Evolutionary conservation across 2,329 filamentous ascomycete species (phyloP).

Genomic region (Fusarium musae): DNA sequence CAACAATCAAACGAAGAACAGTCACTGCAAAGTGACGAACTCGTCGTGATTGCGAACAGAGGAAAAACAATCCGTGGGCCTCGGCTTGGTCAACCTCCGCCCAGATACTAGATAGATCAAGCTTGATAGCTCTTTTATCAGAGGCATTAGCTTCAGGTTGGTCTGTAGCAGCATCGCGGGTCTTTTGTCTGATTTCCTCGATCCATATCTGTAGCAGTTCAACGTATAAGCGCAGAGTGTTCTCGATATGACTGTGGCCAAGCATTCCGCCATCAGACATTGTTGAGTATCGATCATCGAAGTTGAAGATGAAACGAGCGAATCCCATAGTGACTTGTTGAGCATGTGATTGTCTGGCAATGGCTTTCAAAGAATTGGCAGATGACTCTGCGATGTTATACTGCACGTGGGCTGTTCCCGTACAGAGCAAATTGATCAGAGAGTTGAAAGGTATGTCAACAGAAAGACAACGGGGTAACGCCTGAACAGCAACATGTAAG

Average conservation of each 20-base stretch:
- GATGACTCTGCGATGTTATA: slow-evolving; percentile 92
- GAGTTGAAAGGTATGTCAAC: slow-evolving; percentile 92
- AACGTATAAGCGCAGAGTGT: slow-evolving; percentile 89
- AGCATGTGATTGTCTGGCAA: slow-evolving; percentile 90
- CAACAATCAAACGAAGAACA: slow-evolving; percentile 88
- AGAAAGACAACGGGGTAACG: slow-evolving; percentile 91
- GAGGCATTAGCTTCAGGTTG: slow-evolving; percentile 68
- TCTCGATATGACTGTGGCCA: slow-evolving; percentile 93
- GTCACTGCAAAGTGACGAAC: slow-evolving; percentile 93
- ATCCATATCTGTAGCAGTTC: slow-evolving; percentile 97
- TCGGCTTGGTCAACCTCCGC: slow-evolving; percentile 97
- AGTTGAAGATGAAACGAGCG: slow-evolving; percentile 97
- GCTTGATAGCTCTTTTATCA: slow-evolving; percentile 79
- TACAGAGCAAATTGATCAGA: slow-evolving; percentile 93
- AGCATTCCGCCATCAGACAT: slow-evolving; percentile 99
- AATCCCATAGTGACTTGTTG: slow-evolving; percentile 98
- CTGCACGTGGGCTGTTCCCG: slow-evolving; percentile 95
- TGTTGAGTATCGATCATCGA: slow-evolving; percentile 95
- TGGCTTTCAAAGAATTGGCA: slow-evolving; percentile 91
- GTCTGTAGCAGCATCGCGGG: slow-evolving; percentile 75
- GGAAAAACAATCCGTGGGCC: slow-evolving; percentile 94
- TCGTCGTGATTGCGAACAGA: slow-evolving; percentile 92
- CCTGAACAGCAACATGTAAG: slow-evolving; percentile 93
- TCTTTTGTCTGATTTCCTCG: slow-evolving; percentile 91
- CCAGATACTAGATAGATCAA: slow-evolving; percentile 88